Evolutionary conservation across 257 asterid species (phyloP).

Genomic region (Nicotiana paniculata): DNA sequence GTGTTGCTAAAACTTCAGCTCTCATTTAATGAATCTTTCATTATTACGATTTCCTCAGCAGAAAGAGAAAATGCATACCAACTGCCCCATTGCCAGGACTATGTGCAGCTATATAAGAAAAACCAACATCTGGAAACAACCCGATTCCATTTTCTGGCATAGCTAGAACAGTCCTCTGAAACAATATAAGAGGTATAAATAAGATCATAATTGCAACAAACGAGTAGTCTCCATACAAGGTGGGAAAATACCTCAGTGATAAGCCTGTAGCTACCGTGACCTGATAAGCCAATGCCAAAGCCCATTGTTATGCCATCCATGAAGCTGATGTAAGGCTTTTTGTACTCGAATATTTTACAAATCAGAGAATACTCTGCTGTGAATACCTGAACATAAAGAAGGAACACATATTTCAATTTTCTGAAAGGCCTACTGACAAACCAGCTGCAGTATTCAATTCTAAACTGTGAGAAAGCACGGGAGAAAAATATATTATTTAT

Average conservation of each 20-base stretch:
- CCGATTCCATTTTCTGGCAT: constrained; percentile 99
- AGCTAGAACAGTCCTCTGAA: constrained; percentile 88
- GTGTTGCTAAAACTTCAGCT: not conserved
- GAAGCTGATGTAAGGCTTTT: constrained; percentile 86
- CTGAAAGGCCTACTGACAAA: not conserved
- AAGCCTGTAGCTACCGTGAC: constrained; percentile 88
- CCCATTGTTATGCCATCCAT: constrained; percentile 99
- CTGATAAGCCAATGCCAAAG: constrained; percentile 90
- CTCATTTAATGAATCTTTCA: not conserved
- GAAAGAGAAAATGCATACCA: constrained; percentile 40
- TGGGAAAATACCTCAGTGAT: constrained; percentile 64
- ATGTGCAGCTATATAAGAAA: constrained; percentile 87
- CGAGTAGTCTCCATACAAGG: not conserved
- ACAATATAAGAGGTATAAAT: constrained; percentile 3
- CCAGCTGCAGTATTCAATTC: not conserved
- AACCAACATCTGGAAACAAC: constrained; percentile 95
- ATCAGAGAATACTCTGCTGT: constrained; percentile 88
- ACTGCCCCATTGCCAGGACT: constrained; percentile 97
- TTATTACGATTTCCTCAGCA: not conserved
- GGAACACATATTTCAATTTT: constrained; percentile 1
- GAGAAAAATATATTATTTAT: too few relatives aligned
- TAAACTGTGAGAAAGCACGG: not conserved
- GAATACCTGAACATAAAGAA: constrained; percentile 49
- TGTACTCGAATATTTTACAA: constrained; percentile 81
- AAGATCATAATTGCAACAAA: constrained; percentile 13